Evolutionary conservation across 2,329 filamentous ascomycete species (phyloP), one percentile per base, ranked within the genome.

Genomic region (Metarhizium guizhouense): DNA sequence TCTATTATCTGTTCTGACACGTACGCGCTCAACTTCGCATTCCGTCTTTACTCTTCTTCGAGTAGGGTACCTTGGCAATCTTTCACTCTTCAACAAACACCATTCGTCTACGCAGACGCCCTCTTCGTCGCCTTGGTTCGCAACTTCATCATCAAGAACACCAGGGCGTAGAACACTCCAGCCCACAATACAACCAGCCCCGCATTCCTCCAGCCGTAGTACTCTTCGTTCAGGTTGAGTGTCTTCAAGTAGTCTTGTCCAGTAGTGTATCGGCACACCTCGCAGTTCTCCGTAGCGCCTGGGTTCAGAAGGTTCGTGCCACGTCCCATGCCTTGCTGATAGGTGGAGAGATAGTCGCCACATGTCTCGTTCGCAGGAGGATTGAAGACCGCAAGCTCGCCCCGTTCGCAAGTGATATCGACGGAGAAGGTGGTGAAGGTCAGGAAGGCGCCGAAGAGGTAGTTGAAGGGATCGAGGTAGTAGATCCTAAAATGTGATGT

Each of bases 131-230:
- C 69, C 69, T 77, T 77, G 20, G 74, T 77, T 25, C 75, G 65
- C 47, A 78, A 66, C 67, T 76, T 77, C 75, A 78, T 78, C 53
- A 78, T 63, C 2, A 62, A 56, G 55, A 72, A 76, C 7, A 78
- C 76, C 52, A 77, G 51, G 0, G 64, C 65, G 54, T 86, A 86
- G 43, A 81, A 57, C 1, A 72, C 77, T 85, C 6, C 82, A 69
- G 2, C 77, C 78, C 3, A 79, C 76, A 51, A 87, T 82, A 0
- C 40, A 43, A 43, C 40, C 40, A 43, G n/a, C 40, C 65, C 85
- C 0, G 81, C 81, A 67, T 88, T 76, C 52, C 86, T 76, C 86
- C 86, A 89, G 0, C 83, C 85, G 61, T 83, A 83, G 58, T 76
- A 81, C 60, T 86, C 82, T 4, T 82, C 74, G 1, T 74, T 73